A percentile compares a stretch with the other conserved stretches of the same genome.
These are phyloP conservation scores for Schrenkiella parvula DNA, from an alignment of 345 rosid species.

Conservation along the genomic window DNA sequence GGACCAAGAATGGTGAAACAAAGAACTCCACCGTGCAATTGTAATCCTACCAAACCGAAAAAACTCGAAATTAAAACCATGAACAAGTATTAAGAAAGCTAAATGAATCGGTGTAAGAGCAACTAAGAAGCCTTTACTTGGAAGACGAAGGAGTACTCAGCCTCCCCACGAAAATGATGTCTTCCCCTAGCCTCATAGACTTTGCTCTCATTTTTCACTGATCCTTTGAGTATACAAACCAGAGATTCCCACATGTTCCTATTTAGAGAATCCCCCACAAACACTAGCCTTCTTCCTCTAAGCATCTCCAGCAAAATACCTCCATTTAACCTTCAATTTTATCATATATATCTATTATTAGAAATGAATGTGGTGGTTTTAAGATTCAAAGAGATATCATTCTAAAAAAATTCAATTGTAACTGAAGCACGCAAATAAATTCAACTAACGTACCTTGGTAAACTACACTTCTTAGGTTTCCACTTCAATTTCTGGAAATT, in stretches of 20 bases:
- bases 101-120: background rate
- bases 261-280: conserved; percentile 90
- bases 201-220: conserved; percentile 57
- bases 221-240: conserved; percentile 65
- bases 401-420: background rate
- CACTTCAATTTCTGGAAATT: conserved; percentile 70
- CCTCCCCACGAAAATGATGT: conserved; percentile 68
- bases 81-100: background rate
- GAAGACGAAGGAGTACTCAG: conserved; percentile 76
- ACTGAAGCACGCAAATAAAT: background rate
- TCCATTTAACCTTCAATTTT: conserved; percentile 55
- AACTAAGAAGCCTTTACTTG: conserved; percentile 37
- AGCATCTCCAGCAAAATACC: conserved; percentile 62
- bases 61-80: background rate
- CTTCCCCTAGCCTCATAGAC: conserved; percentile 82
- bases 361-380: background rate
- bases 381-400: background rate
- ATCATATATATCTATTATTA: background rate
- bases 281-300: conserved; percentile 83
- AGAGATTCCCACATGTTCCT: conserved; percentile 99
- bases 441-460: conserved; percentile 62
- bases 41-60: conserved; percentile 50
- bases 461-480: conserved; percentile 82
- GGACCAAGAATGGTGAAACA: conserved; percentile 93
- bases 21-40: conserved; percentile 78